These are phyloP conservation scores for Sporodiniella umbellata DNA, from an alignment of 371 early-diverging fungal species.

Conservation along the genomic window DNA sequence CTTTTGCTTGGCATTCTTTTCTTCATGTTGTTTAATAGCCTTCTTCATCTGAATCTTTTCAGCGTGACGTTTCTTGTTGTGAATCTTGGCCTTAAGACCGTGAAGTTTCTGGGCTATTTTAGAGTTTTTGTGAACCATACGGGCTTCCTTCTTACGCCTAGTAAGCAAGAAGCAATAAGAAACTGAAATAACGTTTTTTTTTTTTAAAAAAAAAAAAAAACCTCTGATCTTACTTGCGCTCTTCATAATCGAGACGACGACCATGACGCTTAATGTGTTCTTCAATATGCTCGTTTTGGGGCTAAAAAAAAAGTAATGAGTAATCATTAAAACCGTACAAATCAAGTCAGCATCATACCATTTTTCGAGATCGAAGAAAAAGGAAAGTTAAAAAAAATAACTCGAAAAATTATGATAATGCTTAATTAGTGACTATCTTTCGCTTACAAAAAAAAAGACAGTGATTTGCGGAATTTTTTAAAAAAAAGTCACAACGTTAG, in stretches of 20 bases:
- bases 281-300: constrained; percentile 99
- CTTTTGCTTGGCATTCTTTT: constrained; percentile 90
- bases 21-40: constrained; percentile 97
- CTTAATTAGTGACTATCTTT: not conserved
- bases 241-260: constrained; percentile 94
- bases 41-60: constrained; percentile 99
- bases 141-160: constrained; percentile 96
- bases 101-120: constrained; percentile 95
- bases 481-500: too few relatives aligned
- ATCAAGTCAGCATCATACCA: not conserved
- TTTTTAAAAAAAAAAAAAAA: not conserved
- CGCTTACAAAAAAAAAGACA: too few relatives aligned
- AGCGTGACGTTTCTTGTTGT: constrained; percentile 98
- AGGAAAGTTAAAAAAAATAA: not conserved
- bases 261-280: constrained; percentile 98
- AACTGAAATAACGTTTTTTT: too few relatives aligned
- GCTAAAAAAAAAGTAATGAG: constrained; percentile 49
- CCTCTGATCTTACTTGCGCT: constrained; percentile 75
- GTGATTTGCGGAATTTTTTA: too few relatives aligned
- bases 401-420: not conserved
- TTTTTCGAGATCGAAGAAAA: constrained; percentile 5
- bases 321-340: not conserved
- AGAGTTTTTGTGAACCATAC: constrained; percentile 89
- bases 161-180: too few relatives aligned
- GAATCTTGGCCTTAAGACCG: constrained; percentile 98